Conservation (phyloP, 306 rosid genomes). For the Quillaja saponaria region DNA sequence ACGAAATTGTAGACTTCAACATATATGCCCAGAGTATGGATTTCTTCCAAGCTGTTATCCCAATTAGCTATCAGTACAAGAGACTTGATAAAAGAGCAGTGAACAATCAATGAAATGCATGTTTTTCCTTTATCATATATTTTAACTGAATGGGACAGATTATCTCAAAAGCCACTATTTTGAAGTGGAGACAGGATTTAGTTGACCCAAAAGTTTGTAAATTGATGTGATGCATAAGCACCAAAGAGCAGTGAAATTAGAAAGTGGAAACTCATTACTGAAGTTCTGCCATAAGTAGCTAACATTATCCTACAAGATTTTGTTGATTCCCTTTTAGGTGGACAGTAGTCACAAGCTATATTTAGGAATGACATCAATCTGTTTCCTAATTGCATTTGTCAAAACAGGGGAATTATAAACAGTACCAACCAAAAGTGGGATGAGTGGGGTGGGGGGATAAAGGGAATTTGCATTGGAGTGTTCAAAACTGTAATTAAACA, state of each 20-base stretch:
- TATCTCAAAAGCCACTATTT: conserved; percentile 36
- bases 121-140: conserved; percentile 3
- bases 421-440: conserved; percentile 38
- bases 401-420: conserved; percentile 37
- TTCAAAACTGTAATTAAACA: conserved; percentile 42
- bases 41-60: neutral
- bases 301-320: conserved; percentile 31
- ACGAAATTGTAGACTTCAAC: conserved; percentile 14
- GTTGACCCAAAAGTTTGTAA: conserved; percentile 39
- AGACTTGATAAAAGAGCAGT: conserved; percentile 7
- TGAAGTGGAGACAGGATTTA: conserved; percentile 45
- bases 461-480: conserved; percentile 38
- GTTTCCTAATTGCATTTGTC: conserved; percentile 24
- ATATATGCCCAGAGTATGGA: neutral
- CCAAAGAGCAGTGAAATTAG: conserved; percentile 30
- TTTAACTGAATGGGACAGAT: conserved; percentile 42
- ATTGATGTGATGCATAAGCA: conserved; percentile 39
- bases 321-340: conserved; percentile 37
- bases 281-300: conserved; percentile 27
- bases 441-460: conserved; percentile 38
- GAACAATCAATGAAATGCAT: conserved; percentile 13
- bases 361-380: conserved; percentile 24
- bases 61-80: neutral
- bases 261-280: conserved; percentile 34
- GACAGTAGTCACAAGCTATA: conserved; percentile 31